Base-by-base conservation (phyloP, 1,284 basidiomycete species). In the Sporisorium scitamineum region DNA sequence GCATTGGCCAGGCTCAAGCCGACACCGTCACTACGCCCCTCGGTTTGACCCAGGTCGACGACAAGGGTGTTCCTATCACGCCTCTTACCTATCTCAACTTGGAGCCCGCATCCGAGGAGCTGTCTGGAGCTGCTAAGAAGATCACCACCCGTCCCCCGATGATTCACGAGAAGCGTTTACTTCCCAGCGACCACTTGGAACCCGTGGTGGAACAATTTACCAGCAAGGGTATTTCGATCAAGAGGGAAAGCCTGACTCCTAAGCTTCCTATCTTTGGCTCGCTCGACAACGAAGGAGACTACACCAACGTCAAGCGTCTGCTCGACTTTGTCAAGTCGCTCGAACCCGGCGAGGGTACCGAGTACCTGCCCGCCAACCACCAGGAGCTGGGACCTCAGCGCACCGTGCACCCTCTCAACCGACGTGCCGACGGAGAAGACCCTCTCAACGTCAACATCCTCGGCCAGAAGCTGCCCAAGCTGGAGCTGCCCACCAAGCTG, bases 31-130 rank as follows among this genome's bases (percentile, higher is more conserved):
- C 48, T 13, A 39, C 66, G 20, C 70, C 70, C 10, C 56, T 74
- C 14, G 71, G 59, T n/a, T 54, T 74, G 20, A 69, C 71, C 5
- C 58, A 66, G 22, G 71, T 74, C 18, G 66, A 69, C 14, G 71
- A 74, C 61, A 57, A 69, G 51, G 59, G 55, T 18, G 57, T 41
- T 16, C 71, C 71, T 34, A 45, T 69, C 55, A 74, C 71, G 5
- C 71, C 71, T 20, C 62, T 74, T 39, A 69, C 71, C 50, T 69
- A 69, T 41, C 66, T 74, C 47, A 74, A 74, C 62, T 59, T 69
- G 24, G 66, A 53, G 34, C 71, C 71, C 18, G 45, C 60, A 7
- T 55, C 66, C 59, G 42, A 74, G 34, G 61, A 69, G 54, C 58
- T 74, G 24, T 48, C 71, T 0, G 47, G 47, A 54, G 71, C 66